These are phyloP conservation scores for Centaurea solstitialis DNA, from an alignment of 129 eudicot genomes.

Conservation along the genomic window DNA sequence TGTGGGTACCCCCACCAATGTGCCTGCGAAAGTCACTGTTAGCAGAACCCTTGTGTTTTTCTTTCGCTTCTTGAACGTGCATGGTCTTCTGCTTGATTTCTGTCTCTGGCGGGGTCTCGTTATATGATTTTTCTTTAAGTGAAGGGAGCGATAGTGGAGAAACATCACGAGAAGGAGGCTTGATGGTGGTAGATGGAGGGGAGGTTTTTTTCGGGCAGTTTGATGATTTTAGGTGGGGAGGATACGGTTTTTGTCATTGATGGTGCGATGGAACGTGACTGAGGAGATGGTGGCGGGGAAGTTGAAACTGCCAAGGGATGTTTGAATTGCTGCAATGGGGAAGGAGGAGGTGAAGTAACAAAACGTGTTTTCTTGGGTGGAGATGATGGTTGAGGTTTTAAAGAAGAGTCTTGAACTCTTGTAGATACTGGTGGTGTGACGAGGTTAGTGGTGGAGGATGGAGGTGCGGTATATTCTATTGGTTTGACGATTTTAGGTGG, in stretches of 20 bases:
- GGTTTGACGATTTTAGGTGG: slow-evolving; percentile 24
- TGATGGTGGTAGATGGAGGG: slow-evolving; percentile 26
- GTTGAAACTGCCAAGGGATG: slow-evolving; percentile 1
- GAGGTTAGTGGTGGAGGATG: slow-evolving; percentile 24
- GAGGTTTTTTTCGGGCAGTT: slow-evolving; percentile 33
- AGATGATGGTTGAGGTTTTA: slow-evolving; percentile 31
- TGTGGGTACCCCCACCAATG: slow-evolving; percentile 5
- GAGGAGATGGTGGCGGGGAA: not conserved
- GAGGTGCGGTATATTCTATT: slow-evolving; percentile 22
- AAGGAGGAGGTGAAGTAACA: slow-evolving; percentile 17
- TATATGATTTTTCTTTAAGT: slow-evolving; percentile 21
- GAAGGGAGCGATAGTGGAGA: slow-evolving; percentile 68
- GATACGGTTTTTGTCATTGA: slow-evolving; percentile 4
- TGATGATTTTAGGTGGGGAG: slow-evolving; percentile 23
- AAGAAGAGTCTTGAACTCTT: slow-evolving; percentile 2
- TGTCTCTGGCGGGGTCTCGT: slow-evolving; percentile 25
- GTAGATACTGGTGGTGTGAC: slow-evolving; percentile 20
- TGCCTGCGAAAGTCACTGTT: not conserved
- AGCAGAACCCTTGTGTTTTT: slow-evolving; percentile 26
- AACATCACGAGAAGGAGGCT: slow-evolving; percentile 38
- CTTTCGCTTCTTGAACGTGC: slow-evolving; percentile 49
- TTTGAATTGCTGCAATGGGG: slow-evolving; percentile 21
- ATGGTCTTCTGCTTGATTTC: slow-evolving; percentile 49
- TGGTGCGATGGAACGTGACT: slow-evolving; percentile 11
- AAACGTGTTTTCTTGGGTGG: slow-evolving; percentile 23